Base-by-base conservation (phyloP, 2,329 filamentous ascomycete species). In the Fusarium secorum region DNA sequence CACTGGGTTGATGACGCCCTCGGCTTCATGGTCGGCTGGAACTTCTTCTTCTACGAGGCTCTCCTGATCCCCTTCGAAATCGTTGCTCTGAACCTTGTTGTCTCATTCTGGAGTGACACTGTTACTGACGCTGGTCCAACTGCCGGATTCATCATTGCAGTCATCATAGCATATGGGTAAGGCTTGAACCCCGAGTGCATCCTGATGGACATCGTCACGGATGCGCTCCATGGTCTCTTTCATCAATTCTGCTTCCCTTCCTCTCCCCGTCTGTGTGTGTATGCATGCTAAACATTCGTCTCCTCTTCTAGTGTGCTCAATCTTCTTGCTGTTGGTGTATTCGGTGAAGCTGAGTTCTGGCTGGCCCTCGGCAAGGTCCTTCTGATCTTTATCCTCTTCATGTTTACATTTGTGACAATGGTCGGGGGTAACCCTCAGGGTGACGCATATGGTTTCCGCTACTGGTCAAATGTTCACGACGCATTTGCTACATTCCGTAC, bases 241-340 rank as follows among this genome's bases (percentile, higher is more conserved):
- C 35, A 18, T 60, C 35, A 56, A 51, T 42, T 57, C 26, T 44
- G 52, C 49, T 33, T 53, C 42, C 49, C 22, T 39, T 4, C 30
- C 28, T 42, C 39, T 39, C 35, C 45, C 49, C 10, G 52, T 45
- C 49, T 42, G n/a, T 60, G 52, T 68, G 56, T 65, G 70, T 35
- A 42, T 46, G 53, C 35, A 73, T 62, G 63, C 70, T 73, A 71
- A 73, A 71, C 66, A 28, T 67, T 48, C 49, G 59, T 66, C 49
- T 55, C 42, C 32, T 58, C 30, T 60, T 71, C 54, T 70, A 74
- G 68, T 59, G 42, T 74, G 45, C n/a, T 44, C 32, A 90, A 91
- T 73, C 3, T 73, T 18, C 51, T 73, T 54, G 71, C 71, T 58
- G 71, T 73, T 52, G 70, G 70, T 63, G 44, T 73, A 30, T 73